Evolutionary conservation across 768 basidiomycete genomes (phyloP).

Genomic region (Rhodotorula taiwanensis): DNA sequence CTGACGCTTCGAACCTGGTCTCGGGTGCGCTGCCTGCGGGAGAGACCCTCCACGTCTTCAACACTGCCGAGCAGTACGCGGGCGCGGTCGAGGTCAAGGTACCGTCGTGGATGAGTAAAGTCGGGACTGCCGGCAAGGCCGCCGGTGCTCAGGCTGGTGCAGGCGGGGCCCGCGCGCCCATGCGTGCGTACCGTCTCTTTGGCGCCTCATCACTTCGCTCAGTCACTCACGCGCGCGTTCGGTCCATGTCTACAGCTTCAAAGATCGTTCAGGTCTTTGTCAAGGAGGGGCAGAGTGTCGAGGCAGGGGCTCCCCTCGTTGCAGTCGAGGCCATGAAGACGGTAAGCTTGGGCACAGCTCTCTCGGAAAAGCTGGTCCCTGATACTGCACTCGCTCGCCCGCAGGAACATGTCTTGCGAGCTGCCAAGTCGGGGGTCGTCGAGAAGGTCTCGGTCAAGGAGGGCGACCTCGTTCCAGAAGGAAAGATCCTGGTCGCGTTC

Average conservation of each 20-base stretch:
- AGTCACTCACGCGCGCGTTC: background rate
- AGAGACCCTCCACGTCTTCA: slow-evolving; percentile 24
- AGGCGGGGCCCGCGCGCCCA: slow-evolving; percentile 72
- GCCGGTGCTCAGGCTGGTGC: background rate
- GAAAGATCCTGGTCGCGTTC: slow-evolving; percentile 61
- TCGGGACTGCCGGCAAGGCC: slow-evolving; percentile 1
- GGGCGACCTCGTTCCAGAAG: slow-evolving; percentile 89
- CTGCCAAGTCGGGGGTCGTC: slow-evolving; percentile 62
- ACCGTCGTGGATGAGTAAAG: slow-evolving; percentile 28
- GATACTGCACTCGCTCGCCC: background rate
- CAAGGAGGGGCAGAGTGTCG: slow-evolving; percentile 65
- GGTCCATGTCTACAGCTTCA: slow-evolving; percentile 1
- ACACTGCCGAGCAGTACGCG: slow-evolving; percentile 12
- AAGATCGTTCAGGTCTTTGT: slow-evolving; percentile 81
- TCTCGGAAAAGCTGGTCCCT: background rate
- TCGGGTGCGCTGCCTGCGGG: background rate
- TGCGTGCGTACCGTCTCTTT: slow-evolving; percentile 14
- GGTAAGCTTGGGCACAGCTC: background rate
- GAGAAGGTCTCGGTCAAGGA: slow-evolving; percentile 66
- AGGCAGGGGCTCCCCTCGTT: slow-evolving; percentile 71
- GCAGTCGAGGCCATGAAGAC: slow-evolving; percentile 97
- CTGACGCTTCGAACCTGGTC: background rate
- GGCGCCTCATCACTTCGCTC: fast-evolving
- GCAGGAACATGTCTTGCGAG: slow-evolving; percentile 69
- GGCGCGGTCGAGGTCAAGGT: slow-evolving; percentile 33